Base-by-base conservation (phyloP, 306 rosid species). In the Sindora glabra region DNA sequence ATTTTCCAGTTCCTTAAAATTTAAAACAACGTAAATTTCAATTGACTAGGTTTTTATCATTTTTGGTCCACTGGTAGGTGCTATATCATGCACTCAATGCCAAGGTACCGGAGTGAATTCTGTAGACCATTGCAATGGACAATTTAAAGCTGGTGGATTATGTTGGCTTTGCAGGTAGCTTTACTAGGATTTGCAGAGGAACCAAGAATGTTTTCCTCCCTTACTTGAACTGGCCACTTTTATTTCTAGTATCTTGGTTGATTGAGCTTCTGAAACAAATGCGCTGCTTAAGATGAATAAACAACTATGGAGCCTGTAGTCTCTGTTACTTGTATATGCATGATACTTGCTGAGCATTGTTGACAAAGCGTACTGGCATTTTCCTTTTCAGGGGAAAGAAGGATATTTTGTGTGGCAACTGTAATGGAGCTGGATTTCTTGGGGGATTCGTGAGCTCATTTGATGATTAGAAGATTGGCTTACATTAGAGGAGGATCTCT, bases 101-200 rank as follows among this genome's bases (percentile, higher is more conserved):
- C 9, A 89, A 75, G 97, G 99, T 32, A 32, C 65, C 21, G 99
- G 99, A 62, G 89, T 94, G 26, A 94, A 94, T 67, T 74, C 86
- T 30, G 85, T 53, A 21, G 99, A 94, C 81, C 99, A 89, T 81
- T 94, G 82, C 86, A 86, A 89, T 30, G 99, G 99, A 40, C 94
- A 59, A 65, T 89, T 78, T 46, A 94, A 94, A 77, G 99, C 94
- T 1, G 99, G 99, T 64, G 87, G 83, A 67, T 36, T 89, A 42
- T 94, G 99, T 73, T 94, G 99, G 99, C 69, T 94, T 64, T 94
- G 99, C 97, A 89, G 99, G 99, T 94, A 78, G 30, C 34, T 54
- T 38, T 24, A 38, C 55, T 45, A 14, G 49, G 5, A 23, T 27
- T 34, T 40, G n/a, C n/a, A n/a, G n/a, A n/a, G n/a, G n/a, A n/a